A percentile compares a stretch with the other conserved stretches of the same genome.
phyloP scores from a whole-genome alignment of 768 basidiomycete species.

The Russula foetens region DNA sequence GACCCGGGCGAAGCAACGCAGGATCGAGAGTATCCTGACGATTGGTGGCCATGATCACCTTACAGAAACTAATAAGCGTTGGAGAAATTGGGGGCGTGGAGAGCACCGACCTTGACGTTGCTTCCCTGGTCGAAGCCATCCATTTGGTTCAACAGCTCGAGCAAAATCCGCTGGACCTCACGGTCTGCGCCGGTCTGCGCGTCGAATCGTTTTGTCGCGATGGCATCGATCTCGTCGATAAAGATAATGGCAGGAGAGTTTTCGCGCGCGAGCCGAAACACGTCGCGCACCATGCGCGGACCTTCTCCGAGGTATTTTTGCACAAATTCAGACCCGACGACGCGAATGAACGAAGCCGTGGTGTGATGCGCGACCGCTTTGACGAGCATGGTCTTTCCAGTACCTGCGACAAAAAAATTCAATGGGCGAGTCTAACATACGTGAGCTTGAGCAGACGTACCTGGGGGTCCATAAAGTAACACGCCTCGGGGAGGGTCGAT shows the following conservation, averaged over 20 bases:
- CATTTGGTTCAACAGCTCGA: conserved; percentile 98
- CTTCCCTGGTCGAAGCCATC: conserved; percentile 99
- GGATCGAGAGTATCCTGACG: conserved; percentile 97
- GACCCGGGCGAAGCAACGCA: conserved; percentile 92
- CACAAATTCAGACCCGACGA: conserved; percentile 97
- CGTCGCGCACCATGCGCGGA: conserved; percentile 98
- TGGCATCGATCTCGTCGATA: conserved; percentile 98
- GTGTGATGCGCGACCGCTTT: conserved; percentile 99
- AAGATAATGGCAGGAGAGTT: conserved; percentile 98
- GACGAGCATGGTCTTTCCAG: conserved; percentile 97
- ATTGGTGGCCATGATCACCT: conserved; percentile 99
- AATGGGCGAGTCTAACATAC: neutral
- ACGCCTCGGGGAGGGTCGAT: conserved; percentile 99
- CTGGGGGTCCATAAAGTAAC: conserved; percentile 92
- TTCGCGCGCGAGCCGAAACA: conserved; percentile 95
- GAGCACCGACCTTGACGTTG: conserved; percentile 78
- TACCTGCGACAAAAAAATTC: conserved; percentile 45
- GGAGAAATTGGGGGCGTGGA: neutral
- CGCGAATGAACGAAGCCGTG: conserved; percentile 94
- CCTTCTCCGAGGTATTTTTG: conserved; percentile 99
- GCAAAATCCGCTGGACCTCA: conserved; percentile 96
- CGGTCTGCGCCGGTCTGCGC: conserved; percentile 98
- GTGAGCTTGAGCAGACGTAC: conserved; percentile 30
- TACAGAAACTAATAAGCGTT: conserved; percentile 27
- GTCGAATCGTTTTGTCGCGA: conserved; percentile 99